Base-by-base conservation (phyloP, 257 asterid genomes). In the Salvia hispanica region DNA sequence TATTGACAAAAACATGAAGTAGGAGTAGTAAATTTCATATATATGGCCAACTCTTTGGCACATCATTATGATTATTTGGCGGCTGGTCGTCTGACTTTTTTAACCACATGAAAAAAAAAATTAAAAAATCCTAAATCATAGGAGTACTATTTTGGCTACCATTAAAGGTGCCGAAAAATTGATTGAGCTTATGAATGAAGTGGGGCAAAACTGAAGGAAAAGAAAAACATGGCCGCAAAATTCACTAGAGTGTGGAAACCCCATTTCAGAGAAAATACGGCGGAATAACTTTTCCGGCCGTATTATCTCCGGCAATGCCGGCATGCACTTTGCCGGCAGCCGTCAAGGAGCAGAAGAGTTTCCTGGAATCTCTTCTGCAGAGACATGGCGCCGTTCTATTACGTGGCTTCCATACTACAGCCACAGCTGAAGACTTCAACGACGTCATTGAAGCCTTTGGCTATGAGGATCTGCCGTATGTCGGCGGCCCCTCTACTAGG, bases 401-500 rank as follows among this genome's bases (percentile, higher is more conserved):
- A n/a, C 81, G 88, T 14, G 95, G 95, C 9, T 84, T 87, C 50
- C 60, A 45, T 25, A 72, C 82, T 12, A 42, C 83, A 9, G 13
- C 67, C 28, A 75, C 88, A 4, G 88, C 98, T 14, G 77, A 85
- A 4, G 95, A 84, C 72, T 92, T 92, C 85, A 89, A 89, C 69
- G 80, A 83, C 71, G 88, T 79, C 57, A 95, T 92, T 46, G 98
- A 87, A 75, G 92, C 92, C 46, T 87, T 92, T 13, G 95, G 86
- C 31, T 87, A 81, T 69, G 85, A 83, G 28, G 96, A 92, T 62
- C 73, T 89, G 81, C 96, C 92, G 15, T 92, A 89, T 6, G 85
- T 92, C 25, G 96, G 98, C 65, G 95, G 95, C 42, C 91, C 82
- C n/a, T 95, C 98, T 48, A 92, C 95, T 36, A 71, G 96, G 76